Evolutionary conservation across 2,329 filamentous ascomycete genomes (phyloP), one percentile per base, ranked within the genome.

Genomic region (Dothistroma septosporum): DNA sequence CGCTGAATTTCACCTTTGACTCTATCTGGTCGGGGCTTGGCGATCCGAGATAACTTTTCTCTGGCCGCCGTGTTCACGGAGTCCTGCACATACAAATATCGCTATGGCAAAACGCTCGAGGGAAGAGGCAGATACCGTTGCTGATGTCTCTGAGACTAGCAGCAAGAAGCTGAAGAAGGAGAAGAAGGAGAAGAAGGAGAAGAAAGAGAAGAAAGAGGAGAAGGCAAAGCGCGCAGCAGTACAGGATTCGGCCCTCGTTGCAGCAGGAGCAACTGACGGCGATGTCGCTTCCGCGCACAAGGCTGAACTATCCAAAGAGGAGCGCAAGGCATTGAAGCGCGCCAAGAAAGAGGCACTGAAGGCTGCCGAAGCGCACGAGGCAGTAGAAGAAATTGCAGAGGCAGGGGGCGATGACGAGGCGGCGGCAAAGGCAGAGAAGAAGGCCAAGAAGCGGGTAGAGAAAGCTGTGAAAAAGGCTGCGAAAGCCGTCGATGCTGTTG

Each of bases 351-450:
- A 72, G 50, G 61, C 68, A 31, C 67, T 65, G 32, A 70, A 69
- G 56, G 61, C 64, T 57, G 62, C 63, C n/a, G 65, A 64, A 28
- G 64, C 63, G 8, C 64, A 71, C 10, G 68, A 72, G 53, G 66
- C 64, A n/a, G 62, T 63, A 33, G 61, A 60, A 9, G 56, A 59
- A 35, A 69, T 67, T 12, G 61, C 60, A 19, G 64, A 67, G 28
- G 68, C 68, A 53, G 57, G 61, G 50, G 72, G 61, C 35, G 71
- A 73, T 48, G 72, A 73, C 7, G 72, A 73, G 35, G 72, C 71
- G 53, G 66, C 72, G 9, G 74, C 74, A 3, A 78, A 78, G 66
- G 77, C 74, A 2, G 76, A 76, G 66, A 74, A 73, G 50, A 79
- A 79, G 66, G 76, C 76, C 4, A 71, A 72, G 33, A 77, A 76